These are phyloP conservation scores for Aspergillus sp. DNA, from an alignment of 2,329 filamentous ascomycete genomes.

Conservation along the genomic window DNA sequence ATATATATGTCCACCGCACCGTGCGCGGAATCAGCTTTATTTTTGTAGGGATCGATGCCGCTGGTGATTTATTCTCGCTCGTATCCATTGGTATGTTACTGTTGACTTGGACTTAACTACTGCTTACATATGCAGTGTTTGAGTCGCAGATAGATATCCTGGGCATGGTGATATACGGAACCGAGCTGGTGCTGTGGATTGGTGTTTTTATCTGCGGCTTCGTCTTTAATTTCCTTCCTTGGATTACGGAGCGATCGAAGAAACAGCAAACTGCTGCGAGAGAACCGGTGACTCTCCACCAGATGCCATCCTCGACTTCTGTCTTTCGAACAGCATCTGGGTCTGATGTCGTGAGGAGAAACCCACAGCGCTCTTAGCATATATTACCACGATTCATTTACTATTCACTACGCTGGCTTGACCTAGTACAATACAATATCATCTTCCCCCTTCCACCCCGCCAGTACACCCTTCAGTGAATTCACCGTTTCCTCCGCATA, in stretches of 20 bases:
- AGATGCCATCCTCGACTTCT: conserved; percentile 60
- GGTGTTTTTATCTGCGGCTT: conserved; percentile 66
- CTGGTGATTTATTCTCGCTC: conserved; percentile 67
- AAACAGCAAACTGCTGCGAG: not conserved
- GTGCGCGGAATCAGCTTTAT: conserved; percentile 71
- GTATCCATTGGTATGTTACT: conserved; percentile 53
- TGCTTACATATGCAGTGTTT: conserved; percentile 21
- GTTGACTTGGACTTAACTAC: not conserved
- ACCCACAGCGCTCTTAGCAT: not conserved
- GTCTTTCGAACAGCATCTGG: conserved; percentile 60
- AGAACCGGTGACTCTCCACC: conserved; percentile 29
- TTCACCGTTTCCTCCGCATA: not conserved
- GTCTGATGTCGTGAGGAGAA: conserved; percentile 15
- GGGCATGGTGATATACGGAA: conserved; percentile 66
- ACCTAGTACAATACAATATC: not conserved
- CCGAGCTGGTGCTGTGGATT: conserved; percentile 65
- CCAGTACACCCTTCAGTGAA: not conserved
- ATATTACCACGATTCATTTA: too few relatives aligned
- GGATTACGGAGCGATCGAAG: conserved; percentile 43
- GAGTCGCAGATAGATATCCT: conserved; percentile 50
- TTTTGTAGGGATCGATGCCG: conserved; percentile 69
- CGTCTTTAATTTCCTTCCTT: conserved; percentile 64
- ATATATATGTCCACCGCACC: conserved; percentile 66
- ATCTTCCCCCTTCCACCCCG: not conserved
- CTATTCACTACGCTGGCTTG: too few relatives aligned